These are phyloP conservation scores for Xanthoparmelia taractica DNA, from an alignment of 495 filamentous ascomycete species.

Conservation along the genomic window DNA sequence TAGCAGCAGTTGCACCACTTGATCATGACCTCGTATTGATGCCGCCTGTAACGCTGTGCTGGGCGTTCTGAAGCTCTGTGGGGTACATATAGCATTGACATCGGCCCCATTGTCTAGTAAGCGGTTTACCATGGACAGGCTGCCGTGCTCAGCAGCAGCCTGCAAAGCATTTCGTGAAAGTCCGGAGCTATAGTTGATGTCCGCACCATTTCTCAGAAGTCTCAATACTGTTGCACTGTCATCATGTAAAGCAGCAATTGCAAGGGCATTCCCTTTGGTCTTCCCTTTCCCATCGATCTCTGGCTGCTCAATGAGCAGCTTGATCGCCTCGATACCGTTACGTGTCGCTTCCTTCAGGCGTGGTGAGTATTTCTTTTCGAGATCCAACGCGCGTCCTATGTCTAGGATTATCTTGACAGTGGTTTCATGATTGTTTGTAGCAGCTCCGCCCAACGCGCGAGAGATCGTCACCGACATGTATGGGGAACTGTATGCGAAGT, in stretches of 20 bases:
- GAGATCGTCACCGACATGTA: background rate
- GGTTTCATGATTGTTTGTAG: slow-evolving; percentile 6
- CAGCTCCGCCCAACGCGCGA: background rate
- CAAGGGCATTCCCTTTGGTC: slow-evolving; percentile 3
- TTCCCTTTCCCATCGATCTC: slow-evolving; percentile 2
- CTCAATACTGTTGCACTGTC: background rate
- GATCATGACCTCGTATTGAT: slow-evolving; percentile 6
- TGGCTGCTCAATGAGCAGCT: background rate
- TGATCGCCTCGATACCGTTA: background rate
- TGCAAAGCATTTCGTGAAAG: slow-evolving; percentile 21
- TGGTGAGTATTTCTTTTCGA: background rate
- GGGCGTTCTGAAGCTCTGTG: no score
- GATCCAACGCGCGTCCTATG: background rate
- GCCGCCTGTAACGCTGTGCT: slow-evolving; percentile 17
- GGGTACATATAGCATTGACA: no score
- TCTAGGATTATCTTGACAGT: slow-evolving; percentile 1
- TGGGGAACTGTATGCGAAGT: background rate
- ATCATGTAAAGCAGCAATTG: background rate
- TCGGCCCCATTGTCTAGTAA: slow-evolving; percentile 22
- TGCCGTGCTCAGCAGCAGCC: slow-evolving; percentile 22
- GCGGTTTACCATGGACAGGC: slow-evolving; percentile 24
- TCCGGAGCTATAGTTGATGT: slow-evolving; percentile 1
- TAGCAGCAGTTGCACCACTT: background rate
- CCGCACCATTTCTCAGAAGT: slow-evolving; percentile 7
- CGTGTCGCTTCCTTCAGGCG: background rate